Conservation (phyloP, 257 asterid species). For the Ligustrum vulgare region DNA sequence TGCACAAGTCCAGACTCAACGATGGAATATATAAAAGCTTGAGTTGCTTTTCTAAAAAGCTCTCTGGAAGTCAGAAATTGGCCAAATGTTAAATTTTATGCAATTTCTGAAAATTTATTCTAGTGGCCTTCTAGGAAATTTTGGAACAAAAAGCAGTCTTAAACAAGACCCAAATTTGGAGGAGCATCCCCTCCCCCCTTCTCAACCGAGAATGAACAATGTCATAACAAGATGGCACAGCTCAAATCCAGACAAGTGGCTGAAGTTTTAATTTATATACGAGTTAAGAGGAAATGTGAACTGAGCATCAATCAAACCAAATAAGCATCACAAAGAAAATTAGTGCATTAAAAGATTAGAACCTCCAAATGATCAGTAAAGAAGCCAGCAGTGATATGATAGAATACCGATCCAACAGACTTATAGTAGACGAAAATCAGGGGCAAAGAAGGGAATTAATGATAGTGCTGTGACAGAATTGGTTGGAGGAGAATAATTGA, state of each 20-base stretch:
- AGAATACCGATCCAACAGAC: too few relatives aligned
- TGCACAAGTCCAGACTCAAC: too few relatives aligned
- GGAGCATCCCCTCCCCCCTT: neutral
- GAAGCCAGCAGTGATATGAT: neutral
- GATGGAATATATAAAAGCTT: too few relatives aligned
- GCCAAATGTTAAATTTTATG: neutral
- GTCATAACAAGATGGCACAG: neutral
- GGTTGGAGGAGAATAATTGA: too few relatives aligned
- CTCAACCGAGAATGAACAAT: neutral
- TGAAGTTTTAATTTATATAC: neutral
- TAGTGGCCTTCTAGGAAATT: neutral
- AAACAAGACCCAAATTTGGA: too few relatives aligned
- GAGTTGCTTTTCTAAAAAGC: too few relatives aligned
- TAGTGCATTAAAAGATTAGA: neutral
- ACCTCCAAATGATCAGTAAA: neutral
- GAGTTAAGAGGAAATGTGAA: neutral
- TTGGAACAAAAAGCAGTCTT: neutral
- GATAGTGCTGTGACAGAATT: too few relatives aligned
- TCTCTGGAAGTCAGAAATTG: neutral
- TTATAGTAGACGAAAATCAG: too few relatives aligned
- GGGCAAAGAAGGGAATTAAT: too few relatives aligned
- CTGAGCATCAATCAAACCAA: neutral
- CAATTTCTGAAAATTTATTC: neutral
- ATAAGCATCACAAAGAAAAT: neutral
- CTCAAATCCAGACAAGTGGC: neutral